Conservation (phyloP, 345 rosid species). For the Linum tenue region DNA sequence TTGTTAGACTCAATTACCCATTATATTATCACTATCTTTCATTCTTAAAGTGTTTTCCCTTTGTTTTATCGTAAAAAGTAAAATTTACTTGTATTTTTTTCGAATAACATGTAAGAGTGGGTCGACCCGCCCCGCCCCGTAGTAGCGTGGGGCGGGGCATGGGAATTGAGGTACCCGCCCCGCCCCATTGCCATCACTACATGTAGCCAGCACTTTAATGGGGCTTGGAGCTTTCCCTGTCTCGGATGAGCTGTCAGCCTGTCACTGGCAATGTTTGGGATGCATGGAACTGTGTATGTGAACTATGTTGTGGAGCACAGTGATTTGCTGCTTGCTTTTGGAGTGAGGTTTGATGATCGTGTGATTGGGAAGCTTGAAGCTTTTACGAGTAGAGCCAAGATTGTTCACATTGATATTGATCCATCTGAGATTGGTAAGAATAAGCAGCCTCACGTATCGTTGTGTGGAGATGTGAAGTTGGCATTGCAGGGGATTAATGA, state of each 20-base stretch:
- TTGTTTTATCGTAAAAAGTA: too few relatives aligned
- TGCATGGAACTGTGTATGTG: conserved; percentile 94
- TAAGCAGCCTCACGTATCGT: conserved; percentile 87
- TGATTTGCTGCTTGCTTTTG: conserved; percentile 86
- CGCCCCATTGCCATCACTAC: too few relatives aligned
- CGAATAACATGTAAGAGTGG: too few relatives aligned
- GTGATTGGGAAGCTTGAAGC: conserved; percentile 96
- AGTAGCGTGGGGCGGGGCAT: too few relatives aligned
- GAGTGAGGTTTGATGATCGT: conserved; percentile 94
- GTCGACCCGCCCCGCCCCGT: too few relatives aligned
- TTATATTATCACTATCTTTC: too few relatives aligned
- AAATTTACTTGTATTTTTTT: too few relatives aligned
- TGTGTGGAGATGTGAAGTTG: conserved; percentile 77
- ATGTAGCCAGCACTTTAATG: conserved; percentile 96
- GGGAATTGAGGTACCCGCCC: too few relatives aligned
- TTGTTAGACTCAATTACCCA: too few relatives aligned
- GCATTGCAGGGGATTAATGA: conserved; percentile 66
- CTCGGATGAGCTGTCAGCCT: conserved; percentile 48
- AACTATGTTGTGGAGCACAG: conserved; percentile 83
- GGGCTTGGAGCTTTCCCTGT: conserved; percentile 75
- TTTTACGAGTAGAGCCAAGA: conserved; percentile 89
- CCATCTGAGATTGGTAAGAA: conserved; percentile 97
- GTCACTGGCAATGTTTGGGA: conserved; percentile 88
- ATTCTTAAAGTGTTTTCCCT: too few relatives aligned
- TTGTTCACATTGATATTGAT: conserved; percentile 91